phyloP scores from a whole-genome alignment of 768 basidiomycete genomes.

The Pleurotus djamor region DNA sequence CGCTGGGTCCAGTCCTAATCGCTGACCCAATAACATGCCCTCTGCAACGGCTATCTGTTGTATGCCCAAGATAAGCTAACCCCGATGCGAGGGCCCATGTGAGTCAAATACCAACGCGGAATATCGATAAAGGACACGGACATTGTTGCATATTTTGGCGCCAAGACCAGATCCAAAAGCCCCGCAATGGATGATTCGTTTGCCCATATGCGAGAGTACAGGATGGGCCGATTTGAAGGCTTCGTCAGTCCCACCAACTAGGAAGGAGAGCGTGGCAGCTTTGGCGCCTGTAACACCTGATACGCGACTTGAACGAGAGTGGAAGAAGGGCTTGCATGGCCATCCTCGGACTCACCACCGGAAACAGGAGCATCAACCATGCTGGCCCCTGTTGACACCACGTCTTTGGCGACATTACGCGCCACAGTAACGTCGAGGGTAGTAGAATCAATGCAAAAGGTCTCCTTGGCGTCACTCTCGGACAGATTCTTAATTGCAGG shows the following conservation, averaged over 20 bases:
- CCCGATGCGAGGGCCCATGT: slow-evolving; percentile 10
- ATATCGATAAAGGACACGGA: slow-evolving; percentile 25
- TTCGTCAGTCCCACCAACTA: slow-evolving; percentile 75
- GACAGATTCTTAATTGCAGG: slow-evolving; percentile 56
- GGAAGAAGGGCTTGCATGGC: not conserved
- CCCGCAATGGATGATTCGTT: slow-evolving; percentile 81
- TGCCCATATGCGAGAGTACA: slow-evolving; percentile 73
- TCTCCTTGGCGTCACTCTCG: slow-evolving; percentile 29
- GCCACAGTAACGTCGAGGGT: slow-evolving; percentile 83
- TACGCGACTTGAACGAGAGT: not conserved
- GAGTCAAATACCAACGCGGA: not conserved
- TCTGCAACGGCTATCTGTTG: slow-evolving; percentile 86
- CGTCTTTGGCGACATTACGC: slow-evolving; percentile 55
- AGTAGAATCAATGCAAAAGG: slow-evolving; percentile 86
- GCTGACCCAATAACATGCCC: slow-evolving; percentile 85
- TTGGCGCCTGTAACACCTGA: slow-evolving; percentile 84
- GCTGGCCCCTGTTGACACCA: slow-evolving; percentile 52
- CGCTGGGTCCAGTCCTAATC: slow-evolving; percentile 74
- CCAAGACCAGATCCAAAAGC: slow-evolving; percentile 78
- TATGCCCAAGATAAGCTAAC: slow-evolving; percentile 63
- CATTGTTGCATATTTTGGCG: slow-evolving; percentile 92
- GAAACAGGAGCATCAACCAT: slow-evolving; percentile 97
- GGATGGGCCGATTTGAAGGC: slow-evolving; percentile 59
- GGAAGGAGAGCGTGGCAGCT: slow-evolving; percentile 86
- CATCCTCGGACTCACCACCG: slow-evolving; percentile 56